Evolutionary conservation across 2,329 filamentous ascomycete species (phyloP).

Genomic region (Huntiella decipiens): DNA sequence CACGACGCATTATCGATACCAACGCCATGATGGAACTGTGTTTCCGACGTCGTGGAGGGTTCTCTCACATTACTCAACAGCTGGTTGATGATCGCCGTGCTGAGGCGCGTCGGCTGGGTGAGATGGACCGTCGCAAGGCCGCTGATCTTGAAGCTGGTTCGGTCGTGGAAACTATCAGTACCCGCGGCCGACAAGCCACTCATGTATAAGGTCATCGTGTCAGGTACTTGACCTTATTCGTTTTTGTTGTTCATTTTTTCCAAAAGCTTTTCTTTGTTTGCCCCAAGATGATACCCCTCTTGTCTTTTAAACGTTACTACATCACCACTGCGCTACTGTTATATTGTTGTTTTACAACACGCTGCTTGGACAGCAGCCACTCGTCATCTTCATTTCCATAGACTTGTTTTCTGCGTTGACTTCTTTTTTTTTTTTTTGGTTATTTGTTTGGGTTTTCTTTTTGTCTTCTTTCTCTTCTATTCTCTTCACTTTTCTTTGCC

Average conservation of each 20-base stretch:
- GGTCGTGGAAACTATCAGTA: neutral
- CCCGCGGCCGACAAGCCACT: neutral
- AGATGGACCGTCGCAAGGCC: conserved; percentile 19
- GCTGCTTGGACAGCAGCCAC: too few species aligned
- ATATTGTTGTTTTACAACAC: too few species aligned
- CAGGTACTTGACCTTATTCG: neutral
- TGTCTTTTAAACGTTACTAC: neutral
- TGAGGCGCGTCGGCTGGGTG: conserved; percentile 41
- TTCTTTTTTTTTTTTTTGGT: neutral
- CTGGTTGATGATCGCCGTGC: conserved; percentile 58
- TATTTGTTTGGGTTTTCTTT: conserved; percentile 4
- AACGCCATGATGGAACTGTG: conserved; percentile 69
- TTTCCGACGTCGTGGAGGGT: conserved; percentile 61
- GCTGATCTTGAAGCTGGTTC: conserved; percentile 10
- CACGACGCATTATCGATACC: conserved; percentile 61
- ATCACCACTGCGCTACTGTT: too few species aligned
- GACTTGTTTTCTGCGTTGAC: neutral
- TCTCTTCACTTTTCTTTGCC: conserved; percentile 9
- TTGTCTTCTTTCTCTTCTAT: conserved; percentile 13
- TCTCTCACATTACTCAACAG: conserved; percentile 64
- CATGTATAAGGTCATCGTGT: neutral
- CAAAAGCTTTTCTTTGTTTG: neutral
- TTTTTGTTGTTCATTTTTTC: neutral
- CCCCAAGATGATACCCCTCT: neutral
- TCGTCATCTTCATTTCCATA: neutral